Evolutionary conservation across 2,329 filamentous ascomycete genomes (phyloP), one percentile per base, ranked within the genome.

Genomic region (Davidsoniella eucalypti): DNA sequence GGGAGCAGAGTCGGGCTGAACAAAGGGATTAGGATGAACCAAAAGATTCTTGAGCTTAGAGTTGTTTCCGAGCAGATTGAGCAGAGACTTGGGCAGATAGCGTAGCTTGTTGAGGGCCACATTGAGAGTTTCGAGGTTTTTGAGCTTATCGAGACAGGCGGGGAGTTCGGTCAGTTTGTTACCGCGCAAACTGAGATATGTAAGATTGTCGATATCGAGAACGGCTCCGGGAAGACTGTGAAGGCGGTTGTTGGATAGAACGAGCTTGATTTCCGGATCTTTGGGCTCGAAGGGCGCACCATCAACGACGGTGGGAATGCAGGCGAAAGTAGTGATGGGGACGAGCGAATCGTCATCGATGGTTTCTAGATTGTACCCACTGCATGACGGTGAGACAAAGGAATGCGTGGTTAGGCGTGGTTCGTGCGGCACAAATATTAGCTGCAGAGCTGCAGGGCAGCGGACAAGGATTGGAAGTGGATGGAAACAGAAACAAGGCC

Each of bases 101-200:
- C 67, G 68, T 9, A 87, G 65, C 4, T 64, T 62, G 54, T 85
- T 86, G 49, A 80, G 73, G 1, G 78, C 75, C 7, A 87, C 57
- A 56, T 84, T 85, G 38, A 87, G 70, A 47, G 76, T 70, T 47
- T 67, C 65, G 3, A 87, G 67, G 52, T 76, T 78, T 4, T 59
- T 60, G 5, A 86, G 67, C 29, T 72, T 72, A 18, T 66, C 67
- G 45, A 86, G 76, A 3, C 69, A 67, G 0, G 76, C 66, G 1
- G 82, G 77, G 2, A 87, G 63, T 57, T 81, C 73, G 0, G 64
- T 65, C 12, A 87, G 67, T 21, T 69, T 61, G 57, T 85, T 85
- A 53, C 70, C 73, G 36, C 82, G 75, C 14, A 87, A 67, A 56
- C 74, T 84, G 10, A 87, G 69, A 14, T 79, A 73, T 0, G 75